Conservation (phyloP, 805 yeast genomes). For the Grigorovia yakushimaensis region DNA sequence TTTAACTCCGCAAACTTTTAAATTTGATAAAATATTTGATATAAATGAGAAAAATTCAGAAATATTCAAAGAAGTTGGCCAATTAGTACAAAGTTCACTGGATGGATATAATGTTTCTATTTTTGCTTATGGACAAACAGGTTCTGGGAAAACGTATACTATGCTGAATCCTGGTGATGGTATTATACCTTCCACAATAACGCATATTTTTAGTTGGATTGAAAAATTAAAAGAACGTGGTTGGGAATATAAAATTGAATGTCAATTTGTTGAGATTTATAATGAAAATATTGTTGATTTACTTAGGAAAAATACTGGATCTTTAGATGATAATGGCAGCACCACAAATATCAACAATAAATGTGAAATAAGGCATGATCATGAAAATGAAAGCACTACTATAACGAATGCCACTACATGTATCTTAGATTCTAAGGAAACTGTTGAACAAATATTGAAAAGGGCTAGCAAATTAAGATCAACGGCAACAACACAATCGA, state of each 20-base stretch:
- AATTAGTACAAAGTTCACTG: conserved; percentile 71
- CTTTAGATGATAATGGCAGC: conserved; percentile 8
- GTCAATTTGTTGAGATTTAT: conserved; percentile 83
- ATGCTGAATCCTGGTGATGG: conserved; percentile 72
- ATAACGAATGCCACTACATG: conserved; percentile 51
- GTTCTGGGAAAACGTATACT: conserved; percentile 88
- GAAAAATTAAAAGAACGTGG: conserved; percentile 40
- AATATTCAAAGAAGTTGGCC: conserved; percentile 77
- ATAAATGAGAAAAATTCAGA: conserved; percentile 43
- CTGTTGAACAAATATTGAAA: conserved; percentile 41
- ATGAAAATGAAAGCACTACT: conserved; percentile 40
- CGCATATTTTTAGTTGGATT: conserved; percentile 56
- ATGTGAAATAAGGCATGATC: conserved; percentile 68
- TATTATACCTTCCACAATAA: conserved; percentile 67
- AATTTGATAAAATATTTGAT: conserved; percentile 72
- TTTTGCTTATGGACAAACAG: conserved; percentile 96
- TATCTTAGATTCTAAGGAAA: conserved; percentile 35
- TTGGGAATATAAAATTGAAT: conserved; percentile 53
- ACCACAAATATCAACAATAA: conserved; percentile 22
- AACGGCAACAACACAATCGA: conserved; percentile 73
- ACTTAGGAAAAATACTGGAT: conserved; percentile 21
- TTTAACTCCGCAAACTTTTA: conserved; percentile 31
- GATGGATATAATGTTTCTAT: conserved; percentile 91
- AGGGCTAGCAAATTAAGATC: conserved; percentile 55
- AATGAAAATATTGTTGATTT: conserved; percentile 75